Evolutionary conservation across 2,329 filamentous ascomycete species (phyloP).

Genomic region (Talaromyces albobiverticillius): DNA sequence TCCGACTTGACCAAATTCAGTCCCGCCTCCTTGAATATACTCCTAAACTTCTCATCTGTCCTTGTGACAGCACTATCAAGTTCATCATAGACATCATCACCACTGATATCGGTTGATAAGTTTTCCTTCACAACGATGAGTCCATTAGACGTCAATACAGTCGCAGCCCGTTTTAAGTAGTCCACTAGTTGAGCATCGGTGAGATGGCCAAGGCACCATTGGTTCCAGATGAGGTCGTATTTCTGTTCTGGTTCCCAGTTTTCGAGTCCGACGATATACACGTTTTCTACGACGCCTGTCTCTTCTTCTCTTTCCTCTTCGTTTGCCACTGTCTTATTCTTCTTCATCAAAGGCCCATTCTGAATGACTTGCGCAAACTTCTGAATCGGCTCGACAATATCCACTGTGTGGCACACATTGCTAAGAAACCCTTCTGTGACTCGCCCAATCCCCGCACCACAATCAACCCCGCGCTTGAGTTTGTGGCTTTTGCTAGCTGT

Average conservation of each 20-base stretch:
- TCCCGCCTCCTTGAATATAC: conserved; percentile 67
- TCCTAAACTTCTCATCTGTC: conserved; percentile 67
- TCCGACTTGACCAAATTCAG: conserved; percentile 68
- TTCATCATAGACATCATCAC: conserved; percentile 69
- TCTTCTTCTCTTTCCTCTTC: neutral
- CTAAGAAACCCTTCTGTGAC: conserved; percentile 76
- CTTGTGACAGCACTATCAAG: conserved; percentile 76
- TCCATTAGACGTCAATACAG: conserved; percentile 42
- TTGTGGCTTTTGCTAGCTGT: conserved; percentile 15
- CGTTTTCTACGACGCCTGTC: conserved; percentile 54
- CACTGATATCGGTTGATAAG: conserved; percentile 51
- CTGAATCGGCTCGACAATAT: conserved; percentile 79
- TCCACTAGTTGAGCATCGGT: conserved; percentile 68
- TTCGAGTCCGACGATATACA: conserved; percentile 73
- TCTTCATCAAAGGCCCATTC: conserved; percentile 29
- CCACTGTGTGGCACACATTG: conserved; percentile 66
- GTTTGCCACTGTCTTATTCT: neutral
- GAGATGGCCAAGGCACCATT: conserved; percentile 86
- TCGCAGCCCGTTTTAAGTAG: conserved; percentile 63
- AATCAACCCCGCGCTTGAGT: conserved; percentile 51
- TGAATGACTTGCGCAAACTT: conserved; percentile 70
- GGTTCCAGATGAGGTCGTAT: conserved; percentile 84
- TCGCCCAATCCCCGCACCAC: conserved; percentile 72
- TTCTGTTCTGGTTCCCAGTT: conserved; percentile 57
- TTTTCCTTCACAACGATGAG: conserved; percentile 80